phyloP scores from a whole-genome alignment of 768 basidiomycete species.

The Gloeopeniophorella convolvens region DNA sequence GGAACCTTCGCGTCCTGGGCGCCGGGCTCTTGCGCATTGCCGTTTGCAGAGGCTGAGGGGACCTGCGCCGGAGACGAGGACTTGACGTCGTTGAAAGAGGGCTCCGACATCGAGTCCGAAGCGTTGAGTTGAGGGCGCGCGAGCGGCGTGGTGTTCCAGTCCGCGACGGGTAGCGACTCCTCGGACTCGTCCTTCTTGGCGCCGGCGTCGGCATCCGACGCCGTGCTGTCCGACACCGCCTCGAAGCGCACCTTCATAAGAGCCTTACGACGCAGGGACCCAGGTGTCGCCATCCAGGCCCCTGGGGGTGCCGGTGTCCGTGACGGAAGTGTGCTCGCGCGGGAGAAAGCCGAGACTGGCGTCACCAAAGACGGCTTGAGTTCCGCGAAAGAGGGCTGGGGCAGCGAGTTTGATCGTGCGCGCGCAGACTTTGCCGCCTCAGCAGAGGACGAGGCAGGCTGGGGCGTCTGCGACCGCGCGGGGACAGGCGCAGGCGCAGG shows the following conservation, averaged over 20 bases:
- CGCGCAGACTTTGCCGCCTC: conserved; percentile 2
- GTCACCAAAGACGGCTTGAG: not conserved
- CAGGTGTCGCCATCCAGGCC: conserved; percentile 47
- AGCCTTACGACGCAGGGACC: conserved; percentile 40
- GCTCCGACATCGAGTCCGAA: conserved; percentile 16
- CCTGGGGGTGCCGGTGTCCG: conserved; percentile 45
- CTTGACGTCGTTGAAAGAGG: conserved; percentile 17
- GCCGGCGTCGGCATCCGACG: conserved; percentile 22
- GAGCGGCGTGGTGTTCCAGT: conserved; percentile 3
- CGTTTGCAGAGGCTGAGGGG: not conserved
- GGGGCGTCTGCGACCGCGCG: conserved; percentile 17
- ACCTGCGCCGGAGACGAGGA: conserved; percentile 14
- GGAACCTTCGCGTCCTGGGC: not conserved
- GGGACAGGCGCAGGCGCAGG: conserved; percentile 28
- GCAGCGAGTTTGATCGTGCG: conserved; percentile 18
- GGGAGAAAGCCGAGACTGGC: conserved; percentile 9
- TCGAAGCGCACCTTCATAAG: conserved; percentile 72
- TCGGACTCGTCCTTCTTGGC: not conserved
- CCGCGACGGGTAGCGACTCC: conserved; percentile 4
- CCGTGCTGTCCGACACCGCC: conserved; percentile 30
- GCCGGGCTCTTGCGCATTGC: not conserved
- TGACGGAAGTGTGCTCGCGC: conserved; percentile 8
- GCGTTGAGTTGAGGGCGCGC: not conserved
- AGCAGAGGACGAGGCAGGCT: conserved; percentile 1
- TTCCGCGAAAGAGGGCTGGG: conserved; percentile 10